Percentiles rank a stretch among this genome's conserved stretches.
These are phyloP conservation scores for Citrus unshiu DNA, from an alignment of 345 rosid species.

Conservation along the genomic window DNA sequence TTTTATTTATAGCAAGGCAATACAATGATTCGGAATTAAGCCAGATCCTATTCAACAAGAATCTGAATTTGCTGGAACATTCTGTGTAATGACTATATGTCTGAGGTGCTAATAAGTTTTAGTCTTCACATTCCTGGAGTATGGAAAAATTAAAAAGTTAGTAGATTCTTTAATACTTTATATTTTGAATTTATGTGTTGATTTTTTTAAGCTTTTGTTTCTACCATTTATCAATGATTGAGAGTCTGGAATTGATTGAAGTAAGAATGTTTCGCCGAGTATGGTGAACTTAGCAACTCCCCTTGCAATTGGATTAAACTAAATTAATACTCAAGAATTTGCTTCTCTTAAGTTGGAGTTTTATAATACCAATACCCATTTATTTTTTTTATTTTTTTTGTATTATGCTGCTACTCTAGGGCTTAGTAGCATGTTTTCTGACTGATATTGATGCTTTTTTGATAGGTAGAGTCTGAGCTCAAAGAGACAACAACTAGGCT, in stretches of 20 bases:
- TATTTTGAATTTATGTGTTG: not conserved
- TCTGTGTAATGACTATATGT: no score
- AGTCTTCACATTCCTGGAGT: not conserved
- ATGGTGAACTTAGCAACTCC: not conserved
- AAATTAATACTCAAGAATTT: not conserved
- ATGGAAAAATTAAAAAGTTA: not conserved
- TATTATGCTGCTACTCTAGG: not conserved
- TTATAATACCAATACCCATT: not conserved
- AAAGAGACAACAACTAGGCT: slow-evolving; percentile 28
- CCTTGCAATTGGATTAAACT: not conserved
- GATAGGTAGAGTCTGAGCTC: slow-evolving; percentile 50
- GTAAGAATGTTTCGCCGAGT: not conserved
- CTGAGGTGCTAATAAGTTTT: no score
- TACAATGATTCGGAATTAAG: no score
- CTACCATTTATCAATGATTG: not conserved
- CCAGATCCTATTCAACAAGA: no score
- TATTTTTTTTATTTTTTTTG: not conserved
- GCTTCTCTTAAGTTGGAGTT: not conserved
- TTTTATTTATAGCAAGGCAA: no score
- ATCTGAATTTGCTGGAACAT: no score
- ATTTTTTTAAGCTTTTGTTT: not conserved
- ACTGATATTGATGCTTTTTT: not conserved
- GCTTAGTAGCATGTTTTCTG: not conserved
- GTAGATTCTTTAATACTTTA: no score
- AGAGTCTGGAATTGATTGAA: not conserved